A percentile compares a stretch with the other conserved stretches of the same genome.
Evolutionary conservation across 768 basidiomycete genomes (phyloP).

Genomic region (Grammothele lineata): DNA sequence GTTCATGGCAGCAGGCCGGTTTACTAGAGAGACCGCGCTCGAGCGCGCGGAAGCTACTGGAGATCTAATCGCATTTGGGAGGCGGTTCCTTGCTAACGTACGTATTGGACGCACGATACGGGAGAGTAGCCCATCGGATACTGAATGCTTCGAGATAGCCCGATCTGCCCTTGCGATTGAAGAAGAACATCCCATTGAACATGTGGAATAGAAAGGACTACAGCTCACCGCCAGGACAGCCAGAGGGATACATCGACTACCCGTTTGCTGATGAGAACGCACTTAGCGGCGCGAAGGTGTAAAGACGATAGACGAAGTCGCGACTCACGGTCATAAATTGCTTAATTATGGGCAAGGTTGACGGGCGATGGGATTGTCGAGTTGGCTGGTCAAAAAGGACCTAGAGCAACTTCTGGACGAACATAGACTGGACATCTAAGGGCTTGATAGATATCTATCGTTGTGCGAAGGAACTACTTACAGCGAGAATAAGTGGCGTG

Average conservation of each 20-base stretch:
- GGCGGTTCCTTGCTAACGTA: slow-evolving; percentile 23
- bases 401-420: too few species aligned
- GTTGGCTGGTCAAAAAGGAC: too few species aligned
- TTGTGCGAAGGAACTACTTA: too few species aligned
- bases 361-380: too few species aligned
- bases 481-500: too few species aligned
- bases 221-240: background rate
- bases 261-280: slow-evolving; percentile 7
- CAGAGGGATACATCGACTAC: slow-evolving; percentile 11
- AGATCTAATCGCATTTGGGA: slow-evolving; percentile 21
- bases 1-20: slow-evolving; percentile 18
- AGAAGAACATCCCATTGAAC: slow-evolving; percentile 2
- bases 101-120: slow-evolving; percentile 1
- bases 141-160: slow-evolving; percentile 4
- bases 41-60: slow-evolving; percentile 11
- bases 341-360: too few species aligned
- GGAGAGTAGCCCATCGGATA: too few species aligned
- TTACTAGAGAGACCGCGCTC: slow-evolving; percentile 15
- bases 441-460: too few species aligned
- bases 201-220: background rate
- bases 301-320: too few species aligned
- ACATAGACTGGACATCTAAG: too few species aligned
- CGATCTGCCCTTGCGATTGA: slow-evolving; percentile 15
- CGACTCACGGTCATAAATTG: too few species aligned
- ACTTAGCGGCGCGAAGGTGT: too few species aligned